phyloP scores from a whole-genome alignment of 768 basidiomycete species.

The Trametes maxima region DNA sequence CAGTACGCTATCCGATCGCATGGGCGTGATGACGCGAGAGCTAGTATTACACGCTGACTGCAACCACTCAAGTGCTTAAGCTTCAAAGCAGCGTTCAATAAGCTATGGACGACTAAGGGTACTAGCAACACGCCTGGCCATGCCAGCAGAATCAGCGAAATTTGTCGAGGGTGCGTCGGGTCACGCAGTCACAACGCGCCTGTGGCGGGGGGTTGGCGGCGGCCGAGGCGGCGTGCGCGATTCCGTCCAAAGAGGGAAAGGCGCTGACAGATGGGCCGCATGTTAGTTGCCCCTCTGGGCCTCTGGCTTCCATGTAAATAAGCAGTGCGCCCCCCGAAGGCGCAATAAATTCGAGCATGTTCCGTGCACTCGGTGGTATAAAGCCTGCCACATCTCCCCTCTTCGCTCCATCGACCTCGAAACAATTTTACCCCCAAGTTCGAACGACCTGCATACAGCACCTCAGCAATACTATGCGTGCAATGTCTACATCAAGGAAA shows the following conservation, averaged over 20 bases:
- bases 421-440: not conserved
- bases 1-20: too few relatives aligned
- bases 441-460: not conserved
- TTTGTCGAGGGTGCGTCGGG: not conserved
- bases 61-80: too few relatives aligned
- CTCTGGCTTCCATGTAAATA: not conserved
- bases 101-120: too few relatives aligned
- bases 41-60: not conserved
- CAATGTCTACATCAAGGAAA: slow-evolving; percentile 57
- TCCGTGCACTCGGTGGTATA: slow-evolving; percentile 9
- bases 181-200: not conserved
- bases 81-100: too few relatives aligned
- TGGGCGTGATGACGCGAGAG: not conserved
- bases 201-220: not conserved
- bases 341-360: slow-evolving; percentile 14
- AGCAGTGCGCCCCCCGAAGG: not conserved
- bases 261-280: slow-evolving; percentile 6
- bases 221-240: slow-evolving; percentile 14
- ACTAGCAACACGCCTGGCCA: too few relatives aligned
- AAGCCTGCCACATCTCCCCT: not conserved
- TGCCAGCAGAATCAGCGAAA: too few relatives aligned
- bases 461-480: not conserved
- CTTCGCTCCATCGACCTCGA: not conserved
- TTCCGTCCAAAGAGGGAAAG: slow-evolving; percentile 10
- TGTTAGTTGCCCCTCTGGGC: not conserved